Percentiles rank a stretch among this genome's conserved stretches.
Evolutionary conservation across 1,284 basidiomycete genomes (phyloP).

Genomic region (Rhodotorula sp.): DNA sequence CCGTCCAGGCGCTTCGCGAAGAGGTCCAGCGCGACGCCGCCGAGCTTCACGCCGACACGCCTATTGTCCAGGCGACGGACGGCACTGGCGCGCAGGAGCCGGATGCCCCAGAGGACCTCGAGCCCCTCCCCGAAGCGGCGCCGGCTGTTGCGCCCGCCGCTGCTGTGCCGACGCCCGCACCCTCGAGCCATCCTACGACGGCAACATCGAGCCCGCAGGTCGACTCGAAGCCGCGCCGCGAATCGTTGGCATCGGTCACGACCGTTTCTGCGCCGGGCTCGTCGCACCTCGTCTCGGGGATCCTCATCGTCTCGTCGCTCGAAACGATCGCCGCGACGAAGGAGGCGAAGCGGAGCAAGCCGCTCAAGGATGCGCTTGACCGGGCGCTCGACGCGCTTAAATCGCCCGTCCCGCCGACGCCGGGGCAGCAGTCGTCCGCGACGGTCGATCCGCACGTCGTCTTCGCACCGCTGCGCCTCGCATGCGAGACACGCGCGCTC

Average conservation of each 20-base stretch:
- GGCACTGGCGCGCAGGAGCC: not conserved
- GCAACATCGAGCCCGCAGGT: not conserved
- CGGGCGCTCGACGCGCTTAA: slow-evolving; percentile 80
- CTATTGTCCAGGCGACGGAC: not conserved
- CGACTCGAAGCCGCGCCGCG: slow-evolving; percentile 20
- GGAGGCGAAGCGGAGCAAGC: slow-evolving; percentile 79
- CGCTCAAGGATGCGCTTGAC: slow-evolving; percentile 78
- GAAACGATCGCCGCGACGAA: slow-evolving; percentile 84
- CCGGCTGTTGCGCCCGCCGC: not conserved
- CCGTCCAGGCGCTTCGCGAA: not conserved
- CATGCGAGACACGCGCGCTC: slow-evolving; percentile 88
- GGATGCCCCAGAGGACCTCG: not conserved
- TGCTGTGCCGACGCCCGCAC: not conserved
- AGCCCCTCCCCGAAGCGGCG: not conserved
- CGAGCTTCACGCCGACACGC: slow-evolving; percentile 1
- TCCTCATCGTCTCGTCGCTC: slow-evolving; percentile 74
- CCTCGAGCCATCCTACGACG: not conserved
- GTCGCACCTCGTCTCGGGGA: slow-evolving; percentile 52
- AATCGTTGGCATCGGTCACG: slow-evolving; percentile 39
- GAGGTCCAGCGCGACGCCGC: slow-evolving; percentile 5
- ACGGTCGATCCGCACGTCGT: slow-evolving; percentile 65
- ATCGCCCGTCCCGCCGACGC: slow-evolving; percentile 60
- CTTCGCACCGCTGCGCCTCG: slow-evolving; percentile 86
- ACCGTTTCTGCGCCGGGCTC: slow-evolving; percentile 39
- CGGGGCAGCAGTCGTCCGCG: slow-evolving; percentile 16